These are phyloP conservation scores for Marasmius fiardii DNA, from an alignment of 1,284 basidiomycete genomes.

Conservation along the genomic window DNA sequence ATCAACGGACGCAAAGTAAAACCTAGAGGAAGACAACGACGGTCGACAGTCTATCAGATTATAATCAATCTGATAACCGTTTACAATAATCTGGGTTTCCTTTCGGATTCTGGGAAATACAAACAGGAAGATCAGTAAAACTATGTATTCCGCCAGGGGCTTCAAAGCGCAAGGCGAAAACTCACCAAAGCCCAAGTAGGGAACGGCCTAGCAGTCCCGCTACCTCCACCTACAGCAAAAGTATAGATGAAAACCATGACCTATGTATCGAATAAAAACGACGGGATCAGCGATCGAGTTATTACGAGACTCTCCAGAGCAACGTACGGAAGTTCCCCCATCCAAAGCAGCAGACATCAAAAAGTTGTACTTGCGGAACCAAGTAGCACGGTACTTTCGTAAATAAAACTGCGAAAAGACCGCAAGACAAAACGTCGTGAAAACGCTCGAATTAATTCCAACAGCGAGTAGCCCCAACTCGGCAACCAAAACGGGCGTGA, in stretches of 20 bases:
- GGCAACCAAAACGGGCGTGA: slow-evolving; percentile 30
- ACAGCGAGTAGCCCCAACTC: slow-evolving; percentile 40
- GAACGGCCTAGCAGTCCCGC: slow-evolving; percentile 41
- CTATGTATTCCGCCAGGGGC: too few species aligned
- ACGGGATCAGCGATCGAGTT: not conserved
- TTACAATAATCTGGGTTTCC: slow-evolving; percentile 31
- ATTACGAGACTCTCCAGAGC: too few species aligned
- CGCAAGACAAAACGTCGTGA: slow-evolving; percentile 48
- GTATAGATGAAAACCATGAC: slow-evolving; percentile 54
- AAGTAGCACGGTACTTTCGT: slow-evolving; percentile 38
- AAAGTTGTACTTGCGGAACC: slow-evolving; percentile 56
- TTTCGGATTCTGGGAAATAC: slow-evolving; percentile 24
- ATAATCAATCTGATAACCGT: slow-evolving; percentile 13
- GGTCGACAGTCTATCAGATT: too few species aligned
- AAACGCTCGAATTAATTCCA: slow-evolving; percentile 56
- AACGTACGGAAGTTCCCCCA: slow-evolving; percentile 45
- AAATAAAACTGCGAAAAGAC: slow-evolving; percentile 56
- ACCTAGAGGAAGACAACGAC: too few species aligned
- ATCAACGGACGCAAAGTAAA: too few species aligned
- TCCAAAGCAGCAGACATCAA: slow-evolving; percentile 43
- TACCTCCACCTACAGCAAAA: slow-evolving; percentile 60
- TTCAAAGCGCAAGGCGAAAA: not conserved
- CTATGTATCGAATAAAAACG: slow-evolving; percentile 19
- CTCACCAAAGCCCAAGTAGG: slow-evolving; percentile 44
- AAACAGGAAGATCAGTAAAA: too few species aligned